Percentiles rank a stretch among this genome's conserved stretches.
Conservation (phyloP, 2,329 filamentous ascomycete species). For the Aspergillus awamori region DNA sequence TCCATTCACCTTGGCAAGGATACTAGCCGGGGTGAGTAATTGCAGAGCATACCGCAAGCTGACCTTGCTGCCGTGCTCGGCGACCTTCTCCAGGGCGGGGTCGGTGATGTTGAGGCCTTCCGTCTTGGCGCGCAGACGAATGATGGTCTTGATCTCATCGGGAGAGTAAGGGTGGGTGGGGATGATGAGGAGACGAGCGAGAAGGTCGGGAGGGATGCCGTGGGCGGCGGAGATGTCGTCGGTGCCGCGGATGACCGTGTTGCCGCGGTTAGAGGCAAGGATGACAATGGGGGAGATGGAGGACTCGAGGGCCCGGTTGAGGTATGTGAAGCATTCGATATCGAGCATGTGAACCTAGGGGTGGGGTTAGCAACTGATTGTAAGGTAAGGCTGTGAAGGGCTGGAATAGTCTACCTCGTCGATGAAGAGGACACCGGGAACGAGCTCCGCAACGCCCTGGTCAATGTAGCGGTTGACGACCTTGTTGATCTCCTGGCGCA, state of each 20-base stretch:
- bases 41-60: constrained; percentile 92
- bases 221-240: constrained; percentile 80
- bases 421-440: constrained; percentile 98
- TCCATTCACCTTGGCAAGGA: constrained; percentile 83
- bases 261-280: constrained; percentile 92
- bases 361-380: constrained; percentile 8
- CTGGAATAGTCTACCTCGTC: constrained; percentile 71
- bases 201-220: constrained; percentile 90
- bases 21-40: constrained; percentile 84
- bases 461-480: constrained; percentile 99
- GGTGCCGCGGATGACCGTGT: constrained; percentile 88
- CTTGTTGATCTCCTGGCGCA: constrained; percentile 96
- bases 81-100: constrained; percentile 81
- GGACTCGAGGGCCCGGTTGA: constrained; percentile 96
- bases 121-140: constrained; percentile 78
- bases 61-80: constrained; percentile 83
- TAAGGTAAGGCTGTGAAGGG: constrained; percentile 26
- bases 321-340: constrained; percentile 97
- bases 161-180: constrained; percentile 87
- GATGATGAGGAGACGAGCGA: constrained; percentile 91
- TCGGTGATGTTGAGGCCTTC: constrained; percentile 80
- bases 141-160: constrained; percentile 90
- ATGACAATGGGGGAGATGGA: constrained; percentile 95
- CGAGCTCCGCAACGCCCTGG: constrained; percentile 93
- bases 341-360: constrained; percentile 96